Evolutionary conservation across 148 eudicot species (phyloP).

Genomic region (Persicaria maculosa): DNA sequence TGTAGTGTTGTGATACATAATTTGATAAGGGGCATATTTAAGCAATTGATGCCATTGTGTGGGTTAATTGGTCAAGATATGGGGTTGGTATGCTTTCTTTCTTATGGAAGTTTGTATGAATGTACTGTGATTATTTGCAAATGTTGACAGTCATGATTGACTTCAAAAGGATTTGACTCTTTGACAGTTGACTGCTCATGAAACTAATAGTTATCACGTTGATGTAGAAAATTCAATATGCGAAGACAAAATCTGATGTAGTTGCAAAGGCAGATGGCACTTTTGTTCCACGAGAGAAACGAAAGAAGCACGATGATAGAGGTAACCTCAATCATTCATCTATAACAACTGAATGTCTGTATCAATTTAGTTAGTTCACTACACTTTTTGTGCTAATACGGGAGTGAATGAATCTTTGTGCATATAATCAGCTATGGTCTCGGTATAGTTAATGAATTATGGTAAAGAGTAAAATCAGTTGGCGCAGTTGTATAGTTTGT

Average conservation of each 20-base stretch:
- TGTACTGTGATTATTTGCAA: no score
- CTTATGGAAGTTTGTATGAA: not conserved
- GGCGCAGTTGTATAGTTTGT: not conserved
- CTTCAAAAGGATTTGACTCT: not conserved
- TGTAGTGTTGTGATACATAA: not conserved
- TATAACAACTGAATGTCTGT: not conserved
- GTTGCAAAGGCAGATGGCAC: slow-evolving; percentile 93
- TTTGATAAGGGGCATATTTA: not conserved
- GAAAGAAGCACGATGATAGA: slow-evolving; percentile 87
- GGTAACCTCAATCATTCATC: slow-evolving; percentile 27
- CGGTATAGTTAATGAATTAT: not conserved
- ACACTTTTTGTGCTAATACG: not conserved
- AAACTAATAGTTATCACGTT: slow-evolving; percentile 8
- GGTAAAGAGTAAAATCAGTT: not conserved
- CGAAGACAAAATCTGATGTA: slow-evolving; percentile 84
- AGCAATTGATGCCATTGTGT: not conserved
- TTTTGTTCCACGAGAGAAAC: slow-evolving; percentile 80
- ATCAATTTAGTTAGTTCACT: not conserved
- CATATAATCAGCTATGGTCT: no score
- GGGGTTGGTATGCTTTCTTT: not conserved
- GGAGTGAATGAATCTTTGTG: not conserved
- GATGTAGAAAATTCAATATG: slow-evolving; percentile 83
- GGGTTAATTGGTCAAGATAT: not conserved
- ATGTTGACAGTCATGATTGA: not conserved
- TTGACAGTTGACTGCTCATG: not conserved